Evolutionary conservation across 2,329 filamentous ascomycete genomes (phyloP).

Genomic region (Trichoderma simmonsii): DNA sequence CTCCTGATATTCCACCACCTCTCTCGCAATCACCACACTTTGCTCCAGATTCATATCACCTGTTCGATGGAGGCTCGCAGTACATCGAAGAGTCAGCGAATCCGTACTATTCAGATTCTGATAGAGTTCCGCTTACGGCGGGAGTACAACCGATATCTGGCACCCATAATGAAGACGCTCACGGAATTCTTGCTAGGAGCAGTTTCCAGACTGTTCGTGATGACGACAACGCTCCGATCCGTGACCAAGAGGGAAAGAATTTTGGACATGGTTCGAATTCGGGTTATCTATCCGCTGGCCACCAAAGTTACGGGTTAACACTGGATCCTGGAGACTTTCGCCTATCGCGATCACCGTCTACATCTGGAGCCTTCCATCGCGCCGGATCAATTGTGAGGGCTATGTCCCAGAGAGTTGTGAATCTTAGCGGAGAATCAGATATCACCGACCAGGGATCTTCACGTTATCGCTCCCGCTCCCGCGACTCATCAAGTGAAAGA

Average conservation of each 20-base stretch:
- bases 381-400: constrained; percentile 74
- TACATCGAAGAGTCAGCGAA: constrained; percentile 35
- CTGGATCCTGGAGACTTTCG: constrained; percentile 51
- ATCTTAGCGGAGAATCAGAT: constrained; percentile 90
- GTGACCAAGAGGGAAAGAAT: constrained; percentile 52
- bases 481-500: constrained; percentile 38
- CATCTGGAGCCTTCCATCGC: constrained; percentile 61
- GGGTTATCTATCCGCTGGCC: constrained; percentile 44
- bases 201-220: constrained; percentile 58
- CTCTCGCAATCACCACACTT: constrained; percentile 25
- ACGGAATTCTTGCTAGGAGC: constrained; percentile 45
- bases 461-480: constrained; percentile 57
- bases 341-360: constrained; percentile 61
- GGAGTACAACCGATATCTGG: constrained; percentile 54
- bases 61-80: constrained; percentile 31
- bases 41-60: constrained; percentile 30
- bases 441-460: constrained; percentile 69
- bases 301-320: constrained; percentile 56
- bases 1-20: constrained; percentile 46
- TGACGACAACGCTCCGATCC: constrained; percentile 53
- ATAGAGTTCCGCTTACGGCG: constrained; percentile 56
- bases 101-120: constrained; percentile 50
- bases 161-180: constrained; percentile 40
- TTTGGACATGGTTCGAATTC: constrained; percentile 56
- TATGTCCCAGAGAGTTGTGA: constrained; percentile 97